phyloP scores from a whole-genome alignment of 1,284 basidiomycete species.

The Sanghuangporus weigelae region DNA sequence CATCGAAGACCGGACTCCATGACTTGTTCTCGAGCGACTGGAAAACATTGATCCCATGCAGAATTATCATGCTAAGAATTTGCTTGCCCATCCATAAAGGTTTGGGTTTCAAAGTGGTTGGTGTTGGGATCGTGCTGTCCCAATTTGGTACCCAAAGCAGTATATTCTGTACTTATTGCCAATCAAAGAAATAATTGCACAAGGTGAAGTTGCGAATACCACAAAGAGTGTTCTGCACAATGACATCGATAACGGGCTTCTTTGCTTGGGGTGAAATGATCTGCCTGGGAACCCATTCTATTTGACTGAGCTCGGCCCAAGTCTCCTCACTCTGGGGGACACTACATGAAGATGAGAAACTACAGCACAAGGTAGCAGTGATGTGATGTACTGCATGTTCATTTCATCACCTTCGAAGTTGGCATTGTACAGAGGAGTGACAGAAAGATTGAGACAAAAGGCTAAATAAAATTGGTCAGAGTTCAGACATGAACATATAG shows the following conservation, averaged over 20 bases:
- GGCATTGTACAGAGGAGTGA: no score
- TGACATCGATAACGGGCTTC: conserved; percentile 99
- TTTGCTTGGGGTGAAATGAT: conserved; percentile 99
- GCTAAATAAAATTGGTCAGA: no score
- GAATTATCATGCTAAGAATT: conserved; percentile 89
- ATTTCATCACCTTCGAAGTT: conserved; percentile 99
- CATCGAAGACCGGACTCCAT: conserved; percentile 82
- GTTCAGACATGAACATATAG: no score
- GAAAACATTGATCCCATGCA: conserved; percentile 93
- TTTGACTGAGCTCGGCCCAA: conserved; percentile 95
- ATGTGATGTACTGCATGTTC: conserved; percentile 90
- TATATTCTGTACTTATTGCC: conserved; percentile 94
- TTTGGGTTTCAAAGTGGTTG: conserved; percentile 95
- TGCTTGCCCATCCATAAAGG: conserved; percentile 99
- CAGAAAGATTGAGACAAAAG: no score
- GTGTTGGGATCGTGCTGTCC: conserved; percentile 91
- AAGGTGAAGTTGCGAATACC: conserved; percentile 97
- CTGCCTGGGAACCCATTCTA: no score
- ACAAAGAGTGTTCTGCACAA: conserved; percentile 98
- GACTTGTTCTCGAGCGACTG: conserved; percentile 77
- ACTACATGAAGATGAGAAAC: conserved; percentile 35
- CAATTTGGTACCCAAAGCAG: conserved; percentile 97
- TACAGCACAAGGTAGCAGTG: neutral
- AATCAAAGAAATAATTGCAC: conserved; percentile 91
- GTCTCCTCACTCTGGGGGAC: conserved; percentile 99